Evolutionary conservation across 2,329 filamentous ascomycete genomes (phyloP), one percentile per base, ranked within the genome.

Genomic region (Gnomoniopsis sp.): DNA sequence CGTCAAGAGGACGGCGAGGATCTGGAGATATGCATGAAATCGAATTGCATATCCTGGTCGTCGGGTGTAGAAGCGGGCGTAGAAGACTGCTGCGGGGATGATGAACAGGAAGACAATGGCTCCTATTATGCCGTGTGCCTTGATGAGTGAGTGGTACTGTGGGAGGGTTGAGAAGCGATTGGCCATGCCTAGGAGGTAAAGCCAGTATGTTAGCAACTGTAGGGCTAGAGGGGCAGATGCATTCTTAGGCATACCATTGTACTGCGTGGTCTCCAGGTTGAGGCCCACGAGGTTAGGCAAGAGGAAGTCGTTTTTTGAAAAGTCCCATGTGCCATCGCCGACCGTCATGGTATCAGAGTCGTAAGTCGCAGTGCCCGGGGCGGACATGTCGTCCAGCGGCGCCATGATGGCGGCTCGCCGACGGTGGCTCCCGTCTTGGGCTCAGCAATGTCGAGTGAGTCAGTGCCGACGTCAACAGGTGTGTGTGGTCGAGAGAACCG

Each of bases 241-340:
- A 30, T 30, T 30, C 4, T 30, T 44, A 4, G n/a, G 59, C 78
- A 65, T 75, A 91, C 89, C 90, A 82, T 95, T 95, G 75, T 91
- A 92, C 70, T 82, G 86, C 86, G 90, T 93, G 6, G 90, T 93
- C 52, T 88, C 88, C 71, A 91, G 90, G 70, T 92, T 90, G 63
- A 91, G 74, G 10, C 89, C 89, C 66, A 87, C 79, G 49, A 95
- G 76, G 68, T 92, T 92, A 38, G 90, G 90, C 53, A 95, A 75
- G 55, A 95, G 76, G 70, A 93, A 95, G 19, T 83, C 86, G 68
- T 93, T 91, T 70, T 88, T 88, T 60, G 81, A 79, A 58, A 88
- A 88, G 67, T 93, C 88, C 90, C 90, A 95, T 36, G 90, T 93
- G 22, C 90, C 90, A 70, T 93, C 90, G 63, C 90, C 90, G 17